Evolutionary conservation across 768 basidiomycete genomes (phyloP).

Genomic region (Macrolepiota fuliginosa): DNA sequence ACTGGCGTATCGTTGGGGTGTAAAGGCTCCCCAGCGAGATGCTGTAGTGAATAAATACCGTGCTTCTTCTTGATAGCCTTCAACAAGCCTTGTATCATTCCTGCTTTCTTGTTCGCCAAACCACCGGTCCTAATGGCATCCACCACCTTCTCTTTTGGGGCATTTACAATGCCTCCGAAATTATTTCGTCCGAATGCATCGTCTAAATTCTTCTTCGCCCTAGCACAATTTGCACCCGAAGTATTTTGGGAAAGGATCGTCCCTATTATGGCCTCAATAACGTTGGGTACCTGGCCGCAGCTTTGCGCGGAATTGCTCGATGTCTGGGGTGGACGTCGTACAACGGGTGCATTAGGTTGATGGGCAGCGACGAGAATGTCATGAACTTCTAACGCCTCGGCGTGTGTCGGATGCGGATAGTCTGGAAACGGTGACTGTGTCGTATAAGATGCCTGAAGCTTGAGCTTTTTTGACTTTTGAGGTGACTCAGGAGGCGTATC

Average conservation of each 20-base stretch:
- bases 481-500: not conserved
- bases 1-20: constrained; percentile 11
- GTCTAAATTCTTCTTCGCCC: constrained; percentile 50
- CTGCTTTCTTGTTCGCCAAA: constrained; percentile 59
- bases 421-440: constrained; percentile 45
- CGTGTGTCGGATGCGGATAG: constrained; percentile 41
- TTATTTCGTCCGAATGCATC: constrained; percentile 46
- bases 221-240: constrained; percentile 44
- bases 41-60: constrained; percentile 56
- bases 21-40: constrained; percentile 35
- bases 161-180: constrained; percentile 46
- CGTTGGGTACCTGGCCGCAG: constrained; percentile 47
- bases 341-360: constrained; percentile 26
- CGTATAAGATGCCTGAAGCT: constrained; percentile 40
- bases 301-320: constrained; percentile 39
- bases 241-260: constrained; percentile 65
- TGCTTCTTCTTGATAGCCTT: constrained; percentile 40
- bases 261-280: constrained; percentile 55
- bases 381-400: constrained; percentile 38
- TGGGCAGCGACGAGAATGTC: constrained; percentile 38
- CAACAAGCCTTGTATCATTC: constrained; percentile 49
- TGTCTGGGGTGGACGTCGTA: constrained; percentile 21
- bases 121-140: constrained; percentile 53
- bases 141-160: constrained; percentile 39
- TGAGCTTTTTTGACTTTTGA: constrained; percentile 43